Base-by-base conservation (phyloP, 768 basidiomycete species). In the Lactarius tabidus region DNA sequence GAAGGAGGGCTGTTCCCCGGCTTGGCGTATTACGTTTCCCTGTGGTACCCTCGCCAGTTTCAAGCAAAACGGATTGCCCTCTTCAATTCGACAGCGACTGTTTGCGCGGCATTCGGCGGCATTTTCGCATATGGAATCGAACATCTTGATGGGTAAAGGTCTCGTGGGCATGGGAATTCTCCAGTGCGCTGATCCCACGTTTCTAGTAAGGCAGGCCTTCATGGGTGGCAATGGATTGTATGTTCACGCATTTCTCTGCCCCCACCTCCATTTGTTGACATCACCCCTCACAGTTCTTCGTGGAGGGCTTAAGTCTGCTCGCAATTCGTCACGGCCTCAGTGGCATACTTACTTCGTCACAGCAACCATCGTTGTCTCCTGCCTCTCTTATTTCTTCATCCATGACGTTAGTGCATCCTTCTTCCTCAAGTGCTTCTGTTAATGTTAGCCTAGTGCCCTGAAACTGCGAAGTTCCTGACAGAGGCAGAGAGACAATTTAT, bases 51-150 rank as follows among this genome's bases (percentile, higher is more conserved):
- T 12, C 77, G 82, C 39, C 75, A 76, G 59, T 86, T 88, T 69
- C 81, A 85, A 52, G 85, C 82, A 20, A 75, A 74, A 69, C 81
- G 86, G 31, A 80, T 86, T 62, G 84, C 86, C 5, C 77, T 88
- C 41, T 87, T 88, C 77, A 86, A 86, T 72, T 82, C 82, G n/a
- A 84, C 85, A 41, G 84, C 85, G 15, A 85, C 84, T 2, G 70
- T 83, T 39, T 81, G 85, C 20, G 78, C 79, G 62, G 74, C 76
- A 67, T 84, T 76, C 71, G 82, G 83, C 55, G 83, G 84, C 36
- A 70, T 84, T 54, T 76, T 72, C 35, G 83, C 83, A 61, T 84
- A 71, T 69, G 81, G 74, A 4, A 80, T 82, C 53, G 78, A 79
- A 45, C 73, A 77, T 26, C 77, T 82, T 76, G 80, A 82, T 59